Conservation (phyloP, 2,329 filamentous ascomycete species). For the Magnaporthiopsis poae region DNA sequence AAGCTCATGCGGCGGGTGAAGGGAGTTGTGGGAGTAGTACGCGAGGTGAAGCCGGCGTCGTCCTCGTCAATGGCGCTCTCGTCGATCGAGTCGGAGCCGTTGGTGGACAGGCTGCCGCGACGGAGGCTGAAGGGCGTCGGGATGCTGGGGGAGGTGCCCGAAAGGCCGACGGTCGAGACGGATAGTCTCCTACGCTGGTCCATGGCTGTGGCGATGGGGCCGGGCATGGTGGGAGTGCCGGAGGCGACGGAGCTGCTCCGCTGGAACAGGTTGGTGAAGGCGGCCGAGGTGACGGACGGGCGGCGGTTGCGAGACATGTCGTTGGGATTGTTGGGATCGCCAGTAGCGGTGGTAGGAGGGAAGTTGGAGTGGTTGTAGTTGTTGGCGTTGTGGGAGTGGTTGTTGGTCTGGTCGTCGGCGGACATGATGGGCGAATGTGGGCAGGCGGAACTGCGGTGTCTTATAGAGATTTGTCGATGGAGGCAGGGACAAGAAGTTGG, state of each 20-base stretch:
- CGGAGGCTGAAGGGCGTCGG: conserved; percentile 41
- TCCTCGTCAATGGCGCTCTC: conserved; percentile 67
- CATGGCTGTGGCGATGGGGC: conserved; percentile 31
- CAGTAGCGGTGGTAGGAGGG: conserved; percentile 13
- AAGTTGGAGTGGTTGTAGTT: conserved; percentile 14
- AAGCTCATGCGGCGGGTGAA: conserved; percentile 84
- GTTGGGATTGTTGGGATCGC: conserved; percentile 17
- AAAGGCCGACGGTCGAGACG: conserved; percentile 64
- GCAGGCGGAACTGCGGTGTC: not conserved
- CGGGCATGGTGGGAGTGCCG: conserved; percentile 35
- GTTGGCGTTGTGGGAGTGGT: conserved; percentile 8
- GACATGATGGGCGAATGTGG: conserved; percentile 18
- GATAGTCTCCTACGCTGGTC: conserved; percentile 59
- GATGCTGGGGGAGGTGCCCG: conserved; percentile 54
- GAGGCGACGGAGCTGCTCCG: conserved; percentile 41
- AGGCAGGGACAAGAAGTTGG: not conserved
- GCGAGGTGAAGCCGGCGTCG: conserved; percentile 39
- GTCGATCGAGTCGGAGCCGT: conserved; percentile 53
- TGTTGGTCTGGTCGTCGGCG: conserved; percentile 23
- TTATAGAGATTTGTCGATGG: not conserved
- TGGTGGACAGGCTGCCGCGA: conserved; percentile 61
- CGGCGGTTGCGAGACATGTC: conserved; percentile 34
- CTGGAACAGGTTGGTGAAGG: conserved; percentile 49
- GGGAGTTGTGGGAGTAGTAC: conserved; percentile 58
- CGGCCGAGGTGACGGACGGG: conserved; percentile 47